Evolutionary conservation across 1,284 basidiomycete species (phyloP).

Genomic region (Apiotrichum gracile): DNA sequence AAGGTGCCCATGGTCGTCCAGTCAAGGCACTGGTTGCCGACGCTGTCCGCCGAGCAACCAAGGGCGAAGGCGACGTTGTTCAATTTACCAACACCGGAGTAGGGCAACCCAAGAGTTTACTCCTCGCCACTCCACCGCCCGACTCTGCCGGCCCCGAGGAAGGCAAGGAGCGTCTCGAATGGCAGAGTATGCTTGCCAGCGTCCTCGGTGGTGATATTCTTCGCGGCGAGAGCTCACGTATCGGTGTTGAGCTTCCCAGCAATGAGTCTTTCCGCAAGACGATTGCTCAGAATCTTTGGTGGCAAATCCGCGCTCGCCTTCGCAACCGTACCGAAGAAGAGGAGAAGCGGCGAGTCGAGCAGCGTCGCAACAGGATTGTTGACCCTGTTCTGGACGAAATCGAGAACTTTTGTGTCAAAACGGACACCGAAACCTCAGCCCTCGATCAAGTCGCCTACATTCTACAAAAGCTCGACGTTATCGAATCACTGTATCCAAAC

Average conservation of each 20-base stretch:
- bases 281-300: constrained; percentile 71
- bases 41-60: constrained; percentile 8
- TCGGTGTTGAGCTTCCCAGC: constrained; percentile 62
- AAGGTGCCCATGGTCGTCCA: constrained; percentile 3
- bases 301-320: constrained; percentile 81
- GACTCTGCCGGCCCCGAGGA: constrained; percentile 44
- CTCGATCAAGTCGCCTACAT: constrained; percentile 66
- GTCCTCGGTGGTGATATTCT: constrained; percentile 89
- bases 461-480: constrained; percentile 73
- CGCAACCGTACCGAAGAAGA: constrained; percentile 73
- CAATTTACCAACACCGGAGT: constrained; percentile 8
- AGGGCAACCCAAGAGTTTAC: constrained; percentile 15
- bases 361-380: constrained; percentile 70
- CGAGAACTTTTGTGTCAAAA: constrained; percentile 57
- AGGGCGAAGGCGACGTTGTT: constrained; percentile 7
- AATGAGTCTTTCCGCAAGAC: constrained; percentile 60
- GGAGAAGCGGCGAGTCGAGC: constrained; percentile 74
- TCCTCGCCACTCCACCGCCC: constrained; percentile 14
- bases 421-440: constrained; percentile 49
- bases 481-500: constrained; percentile 80
- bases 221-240: constrained; percentile 84
- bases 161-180: constrained; percentile 77
- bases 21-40: constrained; percentile 13
- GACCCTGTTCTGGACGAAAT: constrained; percentile 80
- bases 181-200: constrained; percentile 89